A percentile compares a stretch with the other conserved stretches of the same genome.
Conservation (phyloP, 441 rosid species). For the Lagerstroemia fauriei region DNA sequence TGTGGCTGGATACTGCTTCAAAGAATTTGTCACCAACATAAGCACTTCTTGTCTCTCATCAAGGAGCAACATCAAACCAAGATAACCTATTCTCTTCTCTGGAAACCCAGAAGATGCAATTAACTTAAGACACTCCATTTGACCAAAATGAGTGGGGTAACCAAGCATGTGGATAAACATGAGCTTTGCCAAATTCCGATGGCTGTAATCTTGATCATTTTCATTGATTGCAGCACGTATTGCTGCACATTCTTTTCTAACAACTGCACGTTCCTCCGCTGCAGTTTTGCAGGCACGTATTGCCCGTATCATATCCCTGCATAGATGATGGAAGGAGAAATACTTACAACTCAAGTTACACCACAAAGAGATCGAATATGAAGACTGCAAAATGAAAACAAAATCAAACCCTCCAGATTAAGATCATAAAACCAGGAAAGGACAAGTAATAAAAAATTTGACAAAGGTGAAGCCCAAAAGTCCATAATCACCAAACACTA, state of each 20-base stretch:
- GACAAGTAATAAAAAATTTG: not conserved
- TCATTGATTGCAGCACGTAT: slow-evolving; percentile 87
- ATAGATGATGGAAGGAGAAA: slow-evolving; percentile 12
- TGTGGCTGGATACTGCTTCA: slow-evolving; percentile 87
- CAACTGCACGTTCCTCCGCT: slow-evolving; percentile 95
- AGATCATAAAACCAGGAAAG: not conserved
- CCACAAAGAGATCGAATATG: not conserved
- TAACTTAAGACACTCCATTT: slow-evolving; percentile 96
- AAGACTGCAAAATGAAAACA: not conserved
- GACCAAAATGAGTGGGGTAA: slow-evolving; percentile 98
- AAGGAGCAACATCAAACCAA: slow-evolving; percentile 96
- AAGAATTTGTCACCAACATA: slow-evolving; percentile 98
- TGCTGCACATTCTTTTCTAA: slow-evolving; percentile 95
- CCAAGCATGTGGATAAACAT: slow-evolving; percentile 99
- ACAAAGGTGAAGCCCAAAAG: not conserved
- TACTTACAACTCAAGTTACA: not conserved
- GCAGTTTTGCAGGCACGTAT: slow-evolving; percentile 98
- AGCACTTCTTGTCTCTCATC: slow-evolving; percentile 99
- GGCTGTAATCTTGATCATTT: slow-evolving; percentile 83
- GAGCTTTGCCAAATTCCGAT: slow-evolving; percentile 88
- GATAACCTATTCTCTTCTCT: slow-evolving; percentile 97
- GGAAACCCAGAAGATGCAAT: slow-evolving; percentile 95
- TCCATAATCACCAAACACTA: not conserved
- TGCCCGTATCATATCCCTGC: slow-evolving; percentile 98
- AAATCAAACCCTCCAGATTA: not conserved